These are phyloP conservation scores for Ramichloridium luteum DNA, from an alignment of 2,329 filamentous ascomycete species.

Conservation along the genomic window DNA sequence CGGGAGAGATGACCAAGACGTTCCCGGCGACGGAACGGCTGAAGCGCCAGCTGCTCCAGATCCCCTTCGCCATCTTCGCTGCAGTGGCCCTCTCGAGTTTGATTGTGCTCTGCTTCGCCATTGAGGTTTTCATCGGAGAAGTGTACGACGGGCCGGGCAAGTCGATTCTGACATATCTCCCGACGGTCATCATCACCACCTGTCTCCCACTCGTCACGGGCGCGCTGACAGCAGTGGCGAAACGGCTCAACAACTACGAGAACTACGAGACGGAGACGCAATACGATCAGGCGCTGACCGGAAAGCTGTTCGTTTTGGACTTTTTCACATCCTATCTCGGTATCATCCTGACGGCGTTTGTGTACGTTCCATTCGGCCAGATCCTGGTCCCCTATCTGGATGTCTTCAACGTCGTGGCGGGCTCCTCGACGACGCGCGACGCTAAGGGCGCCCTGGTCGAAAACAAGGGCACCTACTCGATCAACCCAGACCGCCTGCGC, in stretches of 20 bases:
- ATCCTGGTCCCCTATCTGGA: conserved; percentile 76
- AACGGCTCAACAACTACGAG: conserved; percentile 65
- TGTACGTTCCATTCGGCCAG: conserved; percentile 85
- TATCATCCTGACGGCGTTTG: conserved; percentile 82
- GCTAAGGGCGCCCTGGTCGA: conserved; percentile 51
- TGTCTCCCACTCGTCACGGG: conserved; percentile 67
- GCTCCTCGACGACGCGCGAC: conserved; percentile 46
- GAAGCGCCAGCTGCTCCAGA: conserved; percentile 62
- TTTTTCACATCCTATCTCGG: conserved; percentile 93
- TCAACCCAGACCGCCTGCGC: conserved; percentile 71
- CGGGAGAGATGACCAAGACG: conserved; percentile 62
- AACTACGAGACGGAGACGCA: conserved; percentile 85
- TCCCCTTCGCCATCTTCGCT: conserved; percentile 73
- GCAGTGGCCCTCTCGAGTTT: conserved; percentile 61
- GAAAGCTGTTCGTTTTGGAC: conserved; percentile 91
- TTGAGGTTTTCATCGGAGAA: conserved; percentile 92
- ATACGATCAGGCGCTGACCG: conserved; percentile 71
- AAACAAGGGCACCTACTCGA: conserved; percentile 55
- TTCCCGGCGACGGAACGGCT: conserved; percentile 69
- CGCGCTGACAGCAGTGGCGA: conserved; percentile 64
- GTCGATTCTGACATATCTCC: conserved; percentile 71
- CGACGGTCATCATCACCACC: conserved; percentile 74
- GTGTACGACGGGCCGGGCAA: conserved; percentile 86
- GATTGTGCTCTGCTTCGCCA: conserved; percentile 76
- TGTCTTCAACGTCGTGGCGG: conserved; percentile 62